Evolutionary conservation across 73 alveolate genomes (phyloP).

Genomic region (Urostyla sp.): DNA sequence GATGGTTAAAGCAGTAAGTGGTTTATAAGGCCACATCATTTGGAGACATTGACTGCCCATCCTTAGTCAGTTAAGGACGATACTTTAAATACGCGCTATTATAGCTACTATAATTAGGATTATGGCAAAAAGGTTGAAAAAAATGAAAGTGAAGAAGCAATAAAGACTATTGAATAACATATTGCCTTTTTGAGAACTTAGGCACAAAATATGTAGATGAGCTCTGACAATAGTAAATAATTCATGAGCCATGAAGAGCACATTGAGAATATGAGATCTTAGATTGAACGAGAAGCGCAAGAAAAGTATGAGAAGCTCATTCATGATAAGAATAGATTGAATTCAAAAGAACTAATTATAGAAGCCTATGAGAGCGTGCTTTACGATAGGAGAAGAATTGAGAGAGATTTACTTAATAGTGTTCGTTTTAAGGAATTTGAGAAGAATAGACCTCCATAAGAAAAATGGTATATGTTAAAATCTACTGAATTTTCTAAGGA

Average conservation of each 20-base stretch:
- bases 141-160: constrained; percentile 76
- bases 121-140: constrained; percentile 66
- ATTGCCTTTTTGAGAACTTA: constrained; percentile 66
- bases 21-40: constrained; percentile 93
- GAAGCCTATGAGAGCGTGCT: constrained; percentile 85
- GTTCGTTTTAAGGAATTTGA: constrained; percentile 91
- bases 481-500: constrained; percentile 88
- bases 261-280: constrained; percentile 62
- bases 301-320: constrained; percentile 75
- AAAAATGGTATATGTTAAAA: constrained; percentile 93
- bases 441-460: constrained; percentile 95
- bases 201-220: constrained; percentile 59
- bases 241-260: constrained; percentile 65
- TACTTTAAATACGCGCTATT: constrained; percentile 85
- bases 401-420: constrained; percentile 79
- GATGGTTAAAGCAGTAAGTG: too few relatives aligned
- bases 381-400: constrained; percentile 85
- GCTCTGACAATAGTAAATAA: too few relatives aligned
- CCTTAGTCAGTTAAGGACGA: constrained; percentile 90
- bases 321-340: constrained; percentile 77
- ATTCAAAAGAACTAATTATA: constrained; percentile 80
- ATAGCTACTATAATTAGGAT: constrained; percentile 76
- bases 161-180: constrained; percentile 77
- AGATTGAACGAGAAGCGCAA: constrained; percentile 73
- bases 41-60: constrained; percentile 85